These are phyloP conservation scores for Oemleria cerasiformis DNA, from an alignment of 306 rosid species.

Conservation along the genomic window DNA sequence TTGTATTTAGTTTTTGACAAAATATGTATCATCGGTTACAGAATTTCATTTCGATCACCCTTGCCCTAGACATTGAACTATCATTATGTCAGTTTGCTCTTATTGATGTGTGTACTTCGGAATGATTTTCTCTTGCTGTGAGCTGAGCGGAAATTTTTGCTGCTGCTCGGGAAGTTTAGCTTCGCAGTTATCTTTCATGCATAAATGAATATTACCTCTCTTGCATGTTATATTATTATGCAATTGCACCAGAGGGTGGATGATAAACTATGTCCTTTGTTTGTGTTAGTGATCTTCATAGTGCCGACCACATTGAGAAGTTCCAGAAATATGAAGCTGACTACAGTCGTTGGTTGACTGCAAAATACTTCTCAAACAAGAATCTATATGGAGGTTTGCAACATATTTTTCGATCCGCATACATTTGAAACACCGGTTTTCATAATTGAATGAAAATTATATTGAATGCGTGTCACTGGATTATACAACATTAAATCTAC, in stretches of 20 bases:
- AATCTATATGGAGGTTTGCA: slow-evolving; percentile 49
- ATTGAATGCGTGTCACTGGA: not conserved
- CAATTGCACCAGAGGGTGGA: not conserved
- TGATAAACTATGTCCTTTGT: slow-evolving; percentile 12
- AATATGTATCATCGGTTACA: not conserved
- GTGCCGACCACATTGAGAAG: slow-evolving; percentile 32
- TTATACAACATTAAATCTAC: not conserved
- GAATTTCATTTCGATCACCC: not conserved
- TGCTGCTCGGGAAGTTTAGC: not conserved
- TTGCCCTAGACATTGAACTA: not conserved
- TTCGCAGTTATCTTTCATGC: not conserved
- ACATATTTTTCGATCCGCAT: not conserved
- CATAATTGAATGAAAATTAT: not conserved
- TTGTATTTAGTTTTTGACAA: not conserved
- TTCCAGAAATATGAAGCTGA: slow-evolving; percentile 51
- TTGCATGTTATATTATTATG: not conserved
- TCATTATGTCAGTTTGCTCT: not conserved
- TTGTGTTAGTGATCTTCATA: slow-evolving; percentile 31
- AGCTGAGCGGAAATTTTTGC: not conserved
- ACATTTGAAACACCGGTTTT: not conserved
- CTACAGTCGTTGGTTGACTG: slow-evolving; percentile 44
- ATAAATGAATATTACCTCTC: not conserved
- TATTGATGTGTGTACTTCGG: not conserved
- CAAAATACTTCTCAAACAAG: slow-evolving; percentile 47
- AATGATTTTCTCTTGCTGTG: not conserved